Evolutionary conservation across 2,329 filamentous ascomycete genomes (phyloP).

Genomic region (Aspergillus viridinutans): DNA sequence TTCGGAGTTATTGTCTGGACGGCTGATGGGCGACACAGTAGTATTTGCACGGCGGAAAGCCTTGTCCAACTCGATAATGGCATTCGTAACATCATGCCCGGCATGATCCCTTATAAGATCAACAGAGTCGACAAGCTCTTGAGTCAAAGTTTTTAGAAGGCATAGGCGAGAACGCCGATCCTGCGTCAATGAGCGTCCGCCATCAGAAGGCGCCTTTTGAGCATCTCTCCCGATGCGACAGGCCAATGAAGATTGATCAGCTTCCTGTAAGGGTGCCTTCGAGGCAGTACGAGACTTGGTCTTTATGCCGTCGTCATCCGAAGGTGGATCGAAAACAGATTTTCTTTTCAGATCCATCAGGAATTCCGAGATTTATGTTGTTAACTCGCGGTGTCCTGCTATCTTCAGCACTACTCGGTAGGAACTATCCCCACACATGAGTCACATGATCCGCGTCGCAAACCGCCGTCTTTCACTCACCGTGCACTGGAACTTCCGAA

Average conservation of each 20-base stretch:
- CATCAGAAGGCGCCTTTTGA: not conserved
- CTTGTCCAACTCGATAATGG: conserved; percentile 17
- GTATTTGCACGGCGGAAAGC: conserved; percentile 12
- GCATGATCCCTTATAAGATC: conserved; percentile 9
- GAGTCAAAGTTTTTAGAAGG: conserved; percentile 17
- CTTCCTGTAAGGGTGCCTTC: not conserved
- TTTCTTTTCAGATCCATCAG: conserved; percentile 27
- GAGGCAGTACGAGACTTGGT: conserved; percentile 6
- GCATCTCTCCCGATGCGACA: not conserved
- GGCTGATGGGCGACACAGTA: not conserved
- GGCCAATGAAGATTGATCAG: not conserved
- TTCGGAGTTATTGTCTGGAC: not conserved
- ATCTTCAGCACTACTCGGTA: not conserved
- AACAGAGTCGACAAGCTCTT: conserved; percentile 16
- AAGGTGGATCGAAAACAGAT: conserved; percentile 6
- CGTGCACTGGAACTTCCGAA: too few species aligned
- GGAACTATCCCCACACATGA: not conserved
- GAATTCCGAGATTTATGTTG: not conserved
- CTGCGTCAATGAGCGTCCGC: not conserved
- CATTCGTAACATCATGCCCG: conserved; percentile 16
- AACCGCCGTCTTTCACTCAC: too few species aligned
- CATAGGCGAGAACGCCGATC: conserved; percentile 11
- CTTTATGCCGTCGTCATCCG: conserved; percentile 7
- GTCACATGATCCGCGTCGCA: not conserved
- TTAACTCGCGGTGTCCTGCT: not conserved